Evolutionary conservation across 441 rosid genomes (phyloP), one percentile per base, ranked within the genome.

Genomic region (Brassica hybrid): DNA sequence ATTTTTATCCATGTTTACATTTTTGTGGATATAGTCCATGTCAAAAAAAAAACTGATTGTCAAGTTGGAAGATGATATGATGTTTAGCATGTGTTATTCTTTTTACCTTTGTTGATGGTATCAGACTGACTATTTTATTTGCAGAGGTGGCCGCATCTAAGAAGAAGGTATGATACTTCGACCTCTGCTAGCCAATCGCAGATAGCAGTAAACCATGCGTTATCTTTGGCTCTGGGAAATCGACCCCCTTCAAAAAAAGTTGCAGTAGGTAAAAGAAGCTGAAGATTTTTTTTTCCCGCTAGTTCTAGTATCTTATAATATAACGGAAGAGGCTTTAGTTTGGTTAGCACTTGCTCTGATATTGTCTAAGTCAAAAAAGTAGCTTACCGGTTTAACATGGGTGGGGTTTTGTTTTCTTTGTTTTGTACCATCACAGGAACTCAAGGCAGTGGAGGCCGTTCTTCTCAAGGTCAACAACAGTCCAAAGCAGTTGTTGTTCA

Each of bases 131-230:
- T 65, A 12, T 18, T 70, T 73, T 82, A 59, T 77, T 38, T 76
- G 83, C 91, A 95, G 98, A 87, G 99, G 78, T 95, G 96, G 97
- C 83, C 79, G 67, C 71, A 68, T 67, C 78, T 93, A 81, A 85
- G 86, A 81, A 77, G 71, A 78, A 79, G 54, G 13, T 77, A 77
- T 61, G 83, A 76, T 77, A 2, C 38, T 65, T 83, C 66, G 60
- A 69, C 69, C 56, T 84, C 81, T 73, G 70, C 62, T n/a, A 41
- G 73, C 71, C 76, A 88, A 2, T 62, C 75, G 36, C 91, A 87
- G 72, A 81, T 78, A 82, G 97, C 98, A 75, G 88, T 92, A 57
- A 89, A 89, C 45, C 85, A 81, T 84, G 98, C 99, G 43, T 67
- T 93, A 85, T 82, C 89, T 48, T 60, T 87, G 34, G 99, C 98